phyloP scores from a whole-genome alignment of 306 rosid genomes.

The Cyamopsis tetragonoloba region DNA sequence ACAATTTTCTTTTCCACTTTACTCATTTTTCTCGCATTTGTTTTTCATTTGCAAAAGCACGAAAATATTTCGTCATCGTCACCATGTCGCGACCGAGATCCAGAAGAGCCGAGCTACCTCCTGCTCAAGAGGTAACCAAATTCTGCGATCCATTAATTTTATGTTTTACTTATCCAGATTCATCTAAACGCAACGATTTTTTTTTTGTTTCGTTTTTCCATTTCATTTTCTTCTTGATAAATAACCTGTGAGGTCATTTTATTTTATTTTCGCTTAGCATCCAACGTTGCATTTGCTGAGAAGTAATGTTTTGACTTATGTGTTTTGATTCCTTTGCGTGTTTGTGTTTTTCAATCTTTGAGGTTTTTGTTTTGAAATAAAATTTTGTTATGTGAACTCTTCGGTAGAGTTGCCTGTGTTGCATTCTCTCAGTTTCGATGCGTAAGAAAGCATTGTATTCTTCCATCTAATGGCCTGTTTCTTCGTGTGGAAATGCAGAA shows the following conservation, averaged over 20 bases:
- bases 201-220: no score
- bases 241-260: background rate
- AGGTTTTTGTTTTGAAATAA: background rate
- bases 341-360: background rate
- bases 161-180: background rate
- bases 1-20: background rate
- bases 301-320: background rate
- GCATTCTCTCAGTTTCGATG: background rate
- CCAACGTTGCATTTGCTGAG: background rate
- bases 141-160: background rate
- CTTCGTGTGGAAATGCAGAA: conserved; percentile 52
- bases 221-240: background rate
- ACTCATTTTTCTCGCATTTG: background rate
- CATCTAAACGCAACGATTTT: background rate
- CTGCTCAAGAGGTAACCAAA: conserved; percentile 59
- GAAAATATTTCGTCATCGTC: conserved; percentile 6
- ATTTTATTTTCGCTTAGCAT: background rate
- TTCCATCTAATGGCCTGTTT: background rate
- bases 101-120: conserved; percentile 62
- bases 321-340: background rate
- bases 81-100: conserved; percentile 79
- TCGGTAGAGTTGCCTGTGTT: background rate
- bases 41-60: conserved; percentile 19
- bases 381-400: background rate
- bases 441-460: background rate